Percentiles rank a stretch among this genome's conserved stretches.
Evolutionary conservation across 495 filamentous ascomycete species (phyloP).

Genomic region (Penicillium desertorum): DNA sequence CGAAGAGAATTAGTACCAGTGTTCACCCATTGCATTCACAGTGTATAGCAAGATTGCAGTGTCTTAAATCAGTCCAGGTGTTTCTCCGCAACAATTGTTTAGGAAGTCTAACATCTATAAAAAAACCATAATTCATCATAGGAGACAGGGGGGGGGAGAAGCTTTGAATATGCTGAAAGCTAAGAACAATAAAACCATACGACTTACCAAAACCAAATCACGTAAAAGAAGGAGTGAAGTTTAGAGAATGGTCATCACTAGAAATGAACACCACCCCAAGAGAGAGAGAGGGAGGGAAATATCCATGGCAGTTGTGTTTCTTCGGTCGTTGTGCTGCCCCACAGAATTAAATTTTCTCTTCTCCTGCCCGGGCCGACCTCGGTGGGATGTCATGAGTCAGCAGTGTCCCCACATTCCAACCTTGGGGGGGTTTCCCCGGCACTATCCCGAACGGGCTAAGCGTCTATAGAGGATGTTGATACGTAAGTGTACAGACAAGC

Average conservation of each 20-base stretch:
- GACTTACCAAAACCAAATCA: slow-evolving; percentile 24
- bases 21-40: slow-evolving; percentile 8
- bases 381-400: not conserved
- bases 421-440: not conserved
- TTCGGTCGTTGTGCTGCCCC: not conserved
- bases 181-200: not conserved
- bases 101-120: slow-evolving; percentile 55
- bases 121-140: slow-evolving; percentile 50
- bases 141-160: slow-evolving; percentile 17
- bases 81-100: slow-evolving; percentile 46
- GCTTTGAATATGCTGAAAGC: slow-evolving; percentile 3
- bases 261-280: slow-evolving; percentile 12
- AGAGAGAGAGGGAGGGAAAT: slow-evolving; percentile 9
- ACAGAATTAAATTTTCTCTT: slow-evolving; percentile 10
- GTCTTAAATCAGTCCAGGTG: slow-evolving; percentile 40
- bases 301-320: slow-evolving; percentile 13
- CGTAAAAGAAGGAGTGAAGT: slow-evolving; percentile 7
- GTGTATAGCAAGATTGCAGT: slow-evolving; percentile 17
- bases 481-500: not conserved
- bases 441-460: slow-evolving; percentile 3
- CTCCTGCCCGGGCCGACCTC: slow-evolving; percentile 4
- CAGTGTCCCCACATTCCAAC: not conserved
- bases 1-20: slow-evolving; percentile 2
- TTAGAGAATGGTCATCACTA: slow-evolving; percentile 15
- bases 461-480: not conserved